These are phyloP conservation scores for Populus euphratica DNA, from an alignment of 345 rosid genomes.

Conservation along the genomic window DNA sequence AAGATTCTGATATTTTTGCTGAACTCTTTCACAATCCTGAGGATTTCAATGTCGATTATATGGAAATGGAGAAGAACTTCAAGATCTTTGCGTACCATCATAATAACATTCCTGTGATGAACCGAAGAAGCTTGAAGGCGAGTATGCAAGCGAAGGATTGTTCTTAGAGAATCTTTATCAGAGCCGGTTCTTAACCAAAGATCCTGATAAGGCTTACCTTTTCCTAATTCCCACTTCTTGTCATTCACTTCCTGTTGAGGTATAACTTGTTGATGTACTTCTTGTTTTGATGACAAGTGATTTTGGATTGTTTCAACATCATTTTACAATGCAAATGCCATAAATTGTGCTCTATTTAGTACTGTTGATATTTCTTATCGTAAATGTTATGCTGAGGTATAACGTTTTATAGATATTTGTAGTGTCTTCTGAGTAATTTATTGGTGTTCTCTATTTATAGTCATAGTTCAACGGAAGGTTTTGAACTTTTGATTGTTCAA, in stretches of 20 bases:
- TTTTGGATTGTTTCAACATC: neutral
- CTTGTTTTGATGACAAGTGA: too few species aligned
- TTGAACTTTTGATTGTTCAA: too few species aligned
- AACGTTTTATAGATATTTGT: too few species aligned
- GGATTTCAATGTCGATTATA: slow-evolving; percentile 16
- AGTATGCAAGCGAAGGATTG: slow-evolving; percentile 14
- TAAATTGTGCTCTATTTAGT: too few species aligned
- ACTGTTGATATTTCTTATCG: too few species aligned
- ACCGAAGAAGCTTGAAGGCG: neutral
- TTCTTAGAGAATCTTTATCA: slow-evolving; percentile 21
- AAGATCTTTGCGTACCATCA: slow-evolving; percentile 18
- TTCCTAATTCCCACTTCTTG: slow-evolving; percentile 20
- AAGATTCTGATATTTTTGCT: neutral
- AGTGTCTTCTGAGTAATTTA: too few species aligned
- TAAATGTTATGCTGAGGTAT: too few species aligned
- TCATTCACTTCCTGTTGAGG: neutral
- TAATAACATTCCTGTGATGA: neutral
- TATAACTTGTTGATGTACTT: neutral
- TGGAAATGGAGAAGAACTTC: slow-evolving; percentile 64
- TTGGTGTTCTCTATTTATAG: too few species aligned
- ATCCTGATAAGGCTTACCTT: slow-evolving; percentile 17
- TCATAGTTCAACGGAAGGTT: too few species aligned
- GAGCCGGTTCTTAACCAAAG: slow-evolving; percentile 13
- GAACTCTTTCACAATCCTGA: slow-evolving; percentile 6
- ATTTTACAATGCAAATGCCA: too few species aligned